Percentiles rank a stretch among this genome's conserved stretches.
These are phyloP conservation scores for Candida lessepsii DNA, from an alignment of 805 yeast genomes.

Conservation along the genomic window DNA sequence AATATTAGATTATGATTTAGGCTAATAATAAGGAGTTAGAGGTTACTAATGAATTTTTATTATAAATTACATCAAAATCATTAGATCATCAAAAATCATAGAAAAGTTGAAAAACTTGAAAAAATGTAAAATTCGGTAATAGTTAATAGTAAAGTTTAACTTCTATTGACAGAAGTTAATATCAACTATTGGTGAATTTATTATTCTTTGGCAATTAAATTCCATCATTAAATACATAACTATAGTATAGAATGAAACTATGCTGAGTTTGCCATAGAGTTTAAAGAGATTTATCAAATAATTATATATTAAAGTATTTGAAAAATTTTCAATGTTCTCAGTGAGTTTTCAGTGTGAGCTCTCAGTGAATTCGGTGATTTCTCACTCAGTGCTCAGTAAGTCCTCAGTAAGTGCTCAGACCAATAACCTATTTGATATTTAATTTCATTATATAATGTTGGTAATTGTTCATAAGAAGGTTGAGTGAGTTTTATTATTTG, in stretches of 20 bases:
- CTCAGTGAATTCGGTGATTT: too few species aligned
- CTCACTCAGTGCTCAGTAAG: too few species aligned
- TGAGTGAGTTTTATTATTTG: conserved; percentile 10
- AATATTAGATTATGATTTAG: too few species aligned
- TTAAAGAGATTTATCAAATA: neutral
- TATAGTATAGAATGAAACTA: conserved; percentile 40
- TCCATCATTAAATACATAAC: conserved; percentile 43
- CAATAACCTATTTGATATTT: conserved; percentile 16
- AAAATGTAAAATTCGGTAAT: conserved; percentile 5
- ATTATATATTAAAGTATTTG: neutral
- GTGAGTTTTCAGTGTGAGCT: neutral
- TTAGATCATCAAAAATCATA: too few species aligned
- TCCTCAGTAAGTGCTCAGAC: too few species aligned
- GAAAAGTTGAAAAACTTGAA: too few species aligned
- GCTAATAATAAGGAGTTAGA: too few species aligned
- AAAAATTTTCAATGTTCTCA: conserved; percentile 2
- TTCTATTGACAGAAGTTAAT: conserved; percentile 12
- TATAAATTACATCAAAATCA: too few species aligned
- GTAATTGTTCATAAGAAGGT: conserved; percentile 29
- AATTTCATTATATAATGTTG: conserved; percentile 37
- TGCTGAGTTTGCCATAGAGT: conserved; percentile 39
- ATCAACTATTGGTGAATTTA: conserved; percentile 5
- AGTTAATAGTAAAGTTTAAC: conserved; percentile 9
- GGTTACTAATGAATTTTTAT: neutral
- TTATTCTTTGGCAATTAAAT: conserved; percentile 38